Evolutionary conservation across 192 early-diverging fungal species (phyloP).

Genomic region (Linderina pennispora): DNA sequence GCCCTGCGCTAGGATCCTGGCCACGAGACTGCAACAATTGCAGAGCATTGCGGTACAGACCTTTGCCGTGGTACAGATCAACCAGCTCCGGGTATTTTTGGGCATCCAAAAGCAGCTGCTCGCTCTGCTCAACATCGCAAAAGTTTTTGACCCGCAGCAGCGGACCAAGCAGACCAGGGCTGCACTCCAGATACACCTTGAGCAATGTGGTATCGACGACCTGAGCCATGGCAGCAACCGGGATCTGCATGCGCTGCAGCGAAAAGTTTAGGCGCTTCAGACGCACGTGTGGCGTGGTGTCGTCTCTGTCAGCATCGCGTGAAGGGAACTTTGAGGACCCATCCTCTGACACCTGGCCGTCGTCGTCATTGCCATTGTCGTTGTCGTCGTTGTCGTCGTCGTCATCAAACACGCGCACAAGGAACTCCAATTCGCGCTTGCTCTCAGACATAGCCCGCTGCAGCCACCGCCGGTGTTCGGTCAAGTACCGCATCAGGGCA

Average conservation of each 20-base stretch:
- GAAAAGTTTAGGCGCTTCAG: conserved; percentile 35
- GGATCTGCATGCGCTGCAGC: conserved; percentile 35
- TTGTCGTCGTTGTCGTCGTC: conserved; percentile 34
- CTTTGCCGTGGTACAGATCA: conserved; percentile 91
- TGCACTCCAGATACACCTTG: conserved; percentile 83
- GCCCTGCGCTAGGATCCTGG: conserved; percentile 38
- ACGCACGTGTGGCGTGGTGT: conserved; percentile 36
- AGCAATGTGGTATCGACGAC: conserved; percentile 87
- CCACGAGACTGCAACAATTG: conserved; percentile 66
- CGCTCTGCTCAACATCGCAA: conserved; percentile 81
- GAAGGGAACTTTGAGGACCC: neutral
- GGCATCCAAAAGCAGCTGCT: conserved; percentile 67
- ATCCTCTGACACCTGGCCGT: neutral
- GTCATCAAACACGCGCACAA: conserved; percentile 27
- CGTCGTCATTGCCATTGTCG: conserved; percentile 18
- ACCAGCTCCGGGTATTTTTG: conserved; percentile 83
- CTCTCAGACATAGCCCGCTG: conserved; percentile 45
- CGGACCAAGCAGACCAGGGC: conserved; percentile 81
- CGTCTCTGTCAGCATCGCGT: conserved; percentile 15
- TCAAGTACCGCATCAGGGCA: conserved; percentile 80
- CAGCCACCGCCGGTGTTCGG: conserved; percentile 75
- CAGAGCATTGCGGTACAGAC: conserved; percentile 83
- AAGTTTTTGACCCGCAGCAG: conserved; percentile 84
- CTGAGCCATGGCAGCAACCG: conserved; percentile 49
- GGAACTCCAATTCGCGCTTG: conserved; percentile 32